A percentile compares a stretch with the other conserved stretches of the same genome.
phyloP scores from a whole-genome alignment of 2,329 filamentous ascomycete species.

The Clarireedia hainanense region DNA sequence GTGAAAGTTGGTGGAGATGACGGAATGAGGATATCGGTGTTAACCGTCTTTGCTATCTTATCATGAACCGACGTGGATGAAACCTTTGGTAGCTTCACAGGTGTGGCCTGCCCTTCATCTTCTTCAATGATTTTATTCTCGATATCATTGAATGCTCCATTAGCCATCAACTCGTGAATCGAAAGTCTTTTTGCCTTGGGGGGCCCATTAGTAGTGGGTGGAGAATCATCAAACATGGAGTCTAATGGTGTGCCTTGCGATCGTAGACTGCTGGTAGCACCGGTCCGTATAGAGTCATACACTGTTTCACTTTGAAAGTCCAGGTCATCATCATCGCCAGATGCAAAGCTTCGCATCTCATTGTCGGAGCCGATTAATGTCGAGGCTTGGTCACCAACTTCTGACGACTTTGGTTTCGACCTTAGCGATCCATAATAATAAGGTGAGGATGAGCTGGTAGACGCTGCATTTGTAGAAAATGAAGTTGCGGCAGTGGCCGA shows the following conservation, averaged over 20 bases:
- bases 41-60: slow-evolving; percentile 4
- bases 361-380: slow-evolving; percentile 64
- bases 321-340: slow-evolving; percentile 68
- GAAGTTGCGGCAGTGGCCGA: slow-evolving; percentile 29
- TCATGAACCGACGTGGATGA: slow-evolving; percentile 14
- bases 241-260: slow-evolving; percentile 65
- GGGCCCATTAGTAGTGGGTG: slow-evolving; percentile 45
- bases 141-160: slow-evolving; percentile 44
- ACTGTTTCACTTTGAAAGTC: slow-evolving; percentile 71
- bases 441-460: slow-evolving; percentile 27
- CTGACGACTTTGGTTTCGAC: slow-evolving; percentile 20
- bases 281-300: slow-evolving; percentile 69
- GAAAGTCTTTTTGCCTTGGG: slow-evolving; percentile 25
- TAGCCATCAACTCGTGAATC: slow-evolving; percentile 26
- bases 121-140: slow-evolving; percentile 54
- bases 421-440: slow-evolving; percentile 18
- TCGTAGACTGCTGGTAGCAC: slow-evolving; percentile 57
- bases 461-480: slow-evolving; percentile 37
- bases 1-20: slow-evolving; percentile 28
- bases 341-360: slow-evolving; percentile 56
- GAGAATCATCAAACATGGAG: slow-evolving; percentile 75
- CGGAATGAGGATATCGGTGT: slow-evolving; percentile 16
- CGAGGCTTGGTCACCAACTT: slow-evolving; percentile 38
- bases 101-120: slow-evolving; percentile 49
- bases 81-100: slow-evolving; percentile 26